phyloP scores from a whole-genome alignment of 164 flowering plant genomes.

The Aristolochia fimbriata region DNA sequence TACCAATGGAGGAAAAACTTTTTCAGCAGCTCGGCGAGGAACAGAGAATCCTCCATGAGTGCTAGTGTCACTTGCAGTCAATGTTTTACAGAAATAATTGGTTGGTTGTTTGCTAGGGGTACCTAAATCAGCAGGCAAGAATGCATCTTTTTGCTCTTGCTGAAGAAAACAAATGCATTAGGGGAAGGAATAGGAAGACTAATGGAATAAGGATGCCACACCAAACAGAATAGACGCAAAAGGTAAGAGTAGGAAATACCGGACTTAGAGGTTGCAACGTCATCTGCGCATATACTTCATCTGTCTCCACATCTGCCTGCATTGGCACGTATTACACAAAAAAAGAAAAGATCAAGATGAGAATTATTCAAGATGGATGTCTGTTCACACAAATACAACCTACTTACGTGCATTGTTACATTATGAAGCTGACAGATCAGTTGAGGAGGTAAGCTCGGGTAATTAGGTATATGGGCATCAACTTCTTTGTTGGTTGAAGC shows the following conservation, averaged over 20 bases:
- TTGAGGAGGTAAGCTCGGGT: slow-evolving; percentile 85
- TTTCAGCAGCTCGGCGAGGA: slow-evolving; percentile 92
- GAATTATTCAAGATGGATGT: too few species aligned
- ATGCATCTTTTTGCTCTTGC: slow-evolving; percentile 91
- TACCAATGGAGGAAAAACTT: slow-evolving; percentile 90
- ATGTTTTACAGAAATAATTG: slow-evolving; percentile 82
- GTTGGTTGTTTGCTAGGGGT: slow-evolving; percentile 73
- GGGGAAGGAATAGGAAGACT: neutral
- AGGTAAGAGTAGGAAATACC: slow-evolving; percentile 25
- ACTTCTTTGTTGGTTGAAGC: slow-evolving; percentile 86
- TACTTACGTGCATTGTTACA: slow-evolving; percentile 89
- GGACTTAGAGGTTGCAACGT: slow-evolving; percentile 84
- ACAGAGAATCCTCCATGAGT: slow-evolving; percentile 97
- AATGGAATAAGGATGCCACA: too few species aligned
- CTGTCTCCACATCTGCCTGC: slow-evolving; percentile 91
- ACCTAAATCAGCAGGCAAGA: slow-evolving; percentile 70
- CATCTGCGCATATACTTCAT: slow-evolving; percentile 96
- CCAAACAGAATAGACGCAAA: too few species aligned
- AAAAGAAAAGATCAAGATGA: neutral
- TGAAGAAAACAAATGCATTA: slow-evolving; percentile 15
- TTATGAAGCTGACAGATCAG: slow-evolving; percentile 88
- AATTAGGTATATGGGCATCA: slow-evolving; percentile 80
- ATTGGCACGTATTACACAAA: slow-evolving; percentile 12
- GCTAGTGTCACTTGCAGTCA: slow-evolving; percentile 92
- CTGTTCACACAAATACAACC: neutral